These are phyloP conservation scores for Handroanthus guayacan DNA, from an alignment of 257 asterid genomes.

Conservation along the genomic window DNA sequence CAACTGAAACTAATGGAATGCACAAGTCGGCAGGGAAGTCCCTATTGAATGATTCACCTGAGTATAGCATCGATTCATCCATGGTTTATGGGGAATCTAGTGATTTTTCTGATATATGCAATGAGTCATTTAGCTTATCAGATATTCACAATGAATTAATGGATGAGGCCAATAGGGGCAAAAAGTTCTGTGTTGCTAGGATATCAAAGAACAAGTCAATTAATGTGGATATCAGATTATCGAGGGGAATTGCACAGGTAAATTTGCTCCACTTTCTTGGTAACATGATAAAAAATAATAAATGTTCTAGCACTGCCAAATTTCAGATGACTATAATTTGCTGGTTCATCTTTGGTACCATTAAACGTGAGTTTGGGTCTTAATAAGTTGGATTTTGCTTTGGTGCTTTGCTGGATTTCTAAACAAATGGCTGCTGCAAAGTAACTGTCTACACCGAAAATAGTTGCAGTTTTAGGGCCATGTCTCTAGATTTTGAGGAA, in stretches of 20 bases:
- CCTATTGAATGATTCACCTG: conserved; percentile 49
- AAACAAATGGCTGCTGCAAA: conserved; percentile 8
- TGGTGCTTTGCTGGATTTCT: conserved; percentile 26
- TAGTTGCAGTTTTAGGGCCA: conserved; percentile 18
- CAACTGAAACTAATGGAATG: conserved; percentile 55
- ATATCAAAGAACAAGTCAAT: conserved; percentile 83
- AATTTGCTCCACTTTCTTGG: conserved; percentile 34
- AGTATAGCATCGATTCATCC: conserved; percentile 48
- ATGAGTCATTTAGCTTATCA: conserved; percentile 58
- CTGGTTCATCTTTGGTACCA: conserved; percentile 32
- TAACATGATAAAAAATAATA: conserved; percentile 18
- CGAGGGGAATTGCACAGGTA: conserved; percentile 98
- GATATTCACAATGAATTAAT: conserved; percentile 58
- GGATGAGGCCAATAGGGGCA: conserved; percentile 65
- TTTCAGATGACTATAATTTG: conserved; percentile 20
- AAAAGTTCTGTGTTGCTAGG: conserved; percentile 74
- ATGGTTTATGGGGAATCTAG: conserved; percentile 46
- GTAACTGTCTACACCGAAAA: not conserved
- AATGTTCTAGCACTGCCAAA: conserved; percentile 29
- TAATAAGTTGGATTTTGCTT: conserved; percentile 12
- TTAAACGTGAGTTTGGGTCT: conserved; percentile 21
- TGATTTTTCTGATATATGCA: conserved; percentile 56
- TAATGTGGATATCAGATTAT: conserved; percentile 92
- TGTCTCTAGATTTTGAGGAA: not conserved
- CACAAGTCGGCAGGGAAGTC: conserved; percentile 50